Evolutionary conservation across 768 basidiomycete genomes (phyloP).

Genomic region (Agaricus blazei): DNA sequence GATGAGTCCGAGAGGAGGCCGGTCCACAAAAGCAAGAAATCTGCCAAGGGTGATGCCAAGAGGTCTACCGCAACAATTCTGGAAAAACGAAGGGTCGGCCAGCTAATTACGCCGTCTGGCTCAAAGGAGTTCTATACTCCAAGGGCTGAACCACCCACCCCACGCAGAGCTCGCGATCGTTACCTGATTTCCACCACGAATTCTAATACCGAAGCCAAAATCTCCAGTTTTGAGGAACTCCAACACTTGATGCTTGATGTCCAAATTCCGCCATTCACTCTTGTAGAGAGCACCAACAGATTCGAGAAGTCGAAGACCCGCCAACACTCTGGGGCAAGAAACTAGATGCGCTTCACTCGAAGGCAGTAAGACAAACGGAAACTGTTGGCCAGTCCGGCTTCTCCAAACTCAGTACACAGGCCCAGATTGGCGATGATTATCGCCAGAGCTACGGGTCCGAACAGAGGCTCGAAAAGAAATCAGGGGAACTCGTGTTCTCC

Average conservation of each 20-base stretch:
- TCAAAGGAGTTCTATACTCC: constrained; percentile 24
- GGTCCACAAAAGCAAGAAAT: constrained; percentile 23
- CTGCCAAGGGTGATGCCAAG: constrained; percentile 4
- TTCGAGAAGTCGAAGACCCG: background rate
- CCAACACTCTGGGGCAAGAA: constrained; percentile 43
- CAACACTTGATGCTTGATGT: constrained; percentile 8
- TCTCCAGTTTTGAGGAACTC: constrained; percentile 17
- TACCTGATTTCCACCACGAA: background rate
- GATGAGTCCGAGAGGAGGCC: constrained; percentile 31
- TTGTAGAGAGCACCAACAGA: constrained; percentile 16
- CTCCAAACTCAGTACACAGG: background rate
- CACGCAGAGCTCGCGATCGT: constrained; percentile 1
- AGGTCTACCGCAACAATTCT: background rate
- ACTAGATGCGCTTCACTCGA: background rate
- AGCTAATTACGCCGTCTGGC: constrained; percentile 58
- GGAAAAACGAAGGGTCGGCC: constrained; percentile 41
- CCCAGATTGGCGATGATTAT: background rate
- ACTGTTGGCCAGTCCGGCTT: background rate
- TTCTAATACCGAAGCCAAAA: constrained; percentile 9
- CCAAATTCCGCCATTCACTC: constrained; percentile 21
- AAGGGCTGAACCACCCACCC: constrained; percentile 12
- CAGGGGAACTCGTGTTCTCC: constrained; percentile 7
- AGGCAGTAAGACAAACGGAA: background rate
- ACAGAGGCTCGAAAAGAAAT: background rate
- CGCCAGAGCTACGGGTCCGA: background rate